Evolutionary conservation across 345 rosid genomes (phyloP), one percentile per base, ranked within the genome.

Genomic region (Kernera saxatilis): DNA sequence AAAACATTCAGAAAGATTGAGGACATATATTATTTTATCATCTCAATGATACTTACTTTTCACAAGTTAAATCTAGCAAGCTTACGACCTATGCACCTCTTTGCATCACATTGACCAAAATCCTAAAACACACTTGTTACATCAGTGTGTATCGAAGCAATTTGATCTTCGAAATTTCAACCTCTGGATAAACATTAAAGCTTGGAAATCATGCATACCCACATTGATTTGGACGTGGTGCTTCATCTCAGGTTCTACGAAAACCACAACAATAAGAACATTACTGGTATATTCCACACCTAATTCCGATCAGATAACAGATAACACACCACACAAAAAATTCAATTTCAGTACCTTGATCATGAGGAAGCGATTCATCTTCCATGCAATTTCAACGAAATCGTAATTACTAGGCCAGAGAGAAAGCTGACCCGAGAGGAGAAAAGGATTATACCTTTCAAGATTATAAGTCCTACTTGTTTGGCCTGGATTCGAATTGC

Each of bases 51-150:
- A 88, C 97, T 85, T 88, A 79, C 99, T 86, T 89, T 94, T 83
- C 91, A 76, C 74, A 91, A 76, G 77, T 84, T 75, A 74, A 91
- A 94, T 90, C 99, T 88, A 45, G 91, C 70, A 69, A 91, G 96
- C 67, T 94, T 91, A 58, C 99, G 95, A 57, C 99, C 98, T 0
- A 98, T 94, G 81, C 99, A 94, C 84, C 88, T 83, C 83, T 91
- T 94, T 21, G 96, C 89, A 83, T 90, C 97, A 77, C 99, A 90
- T 64, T 95, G 98, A 59, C 97, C 93, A 78, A 95, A 92, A 78
- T 95, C 98, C 93, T 92, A 81, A 77, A 53, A 39, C 27, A 30
- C 11, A 69, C n/a, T 22, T 66, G 9, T 54, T 29, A 70, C 71
- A 69, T 13, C 8, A 30, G 14, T 39, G 53, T 70, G 43, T 5